These are phyloP conservation scores for Aspergillus haitiensis DNA, from an alignment of 495 filamentous ascomycete genomes.

Conservation along the genomic window DNA sequence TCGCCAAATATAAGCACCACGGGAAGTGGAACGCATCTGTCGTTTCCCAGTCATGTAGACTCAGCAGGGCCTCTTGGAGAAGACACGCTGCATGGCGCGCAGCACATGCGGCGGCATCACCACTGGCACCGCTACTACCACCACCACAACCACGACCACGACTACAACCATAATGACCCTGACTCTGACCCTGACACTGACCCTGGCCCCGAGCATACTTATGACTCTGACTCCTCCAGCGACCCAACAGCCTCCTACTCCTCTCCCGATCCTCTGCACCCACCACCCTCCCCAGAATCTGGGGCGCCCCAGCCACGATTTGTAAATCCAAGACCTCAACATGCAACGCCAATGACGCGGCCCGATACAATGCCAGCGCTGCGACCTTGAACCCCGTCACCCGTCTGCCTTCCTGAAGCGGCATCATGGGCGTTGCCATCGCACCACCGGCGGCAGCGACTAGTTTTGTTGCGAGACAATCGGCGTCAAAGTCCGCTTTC, in stretches of 20 bases:
- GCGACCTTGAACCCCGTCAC: constrained; percentile 45
- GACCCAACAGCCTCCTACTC: constrained; percentile 42
- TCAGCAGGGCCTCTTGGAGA: constrained; percentile 47
- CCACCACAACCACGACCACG: constrained; percentile 22
- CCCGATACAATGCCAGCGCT: constrained; percentile 50
- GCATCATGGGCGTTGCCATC: too few relatives aligned
- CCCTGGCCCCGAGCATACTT: too few relatives aligned
- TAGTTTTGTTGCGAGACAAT: constrained; percentile 40
- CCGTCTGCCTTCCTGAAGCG: constrained; percentile 26
- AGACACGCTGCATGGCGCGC: constrained; percentile 49
- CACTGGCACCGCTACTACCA: constrained; percentile 24
- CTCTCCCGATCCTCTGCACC: constrained; percentile 45
- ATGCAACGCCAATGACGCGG: constrained; percentile 49
- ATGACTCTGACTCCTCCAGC: constrained; percentile 16
- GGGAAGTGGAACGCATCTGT: constrained; percentile 56
- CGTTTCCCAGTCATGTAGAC: constrained; percentile 50
- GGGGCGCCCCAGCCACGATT: constrained; percentile 53
- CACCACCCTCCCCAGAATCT: constrained; percentile 52
- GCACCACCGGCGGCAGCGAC: constrained; percentile 22
- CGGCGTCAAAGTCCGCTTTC: constrained; percentile 54
- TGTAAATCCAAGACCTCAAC: constrained; percentile 57
- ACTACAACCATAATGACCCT: too few relatives aligned
- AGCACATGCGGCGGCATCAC: constrained; percentile 10
- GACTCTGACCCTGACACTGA: too few relatives aligned
- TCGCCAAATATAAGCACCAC: constrained; percentile 58